Base-by-base conservation (phyloP, 305 asterid species). In the Fraxinus dipetala region DNA sequence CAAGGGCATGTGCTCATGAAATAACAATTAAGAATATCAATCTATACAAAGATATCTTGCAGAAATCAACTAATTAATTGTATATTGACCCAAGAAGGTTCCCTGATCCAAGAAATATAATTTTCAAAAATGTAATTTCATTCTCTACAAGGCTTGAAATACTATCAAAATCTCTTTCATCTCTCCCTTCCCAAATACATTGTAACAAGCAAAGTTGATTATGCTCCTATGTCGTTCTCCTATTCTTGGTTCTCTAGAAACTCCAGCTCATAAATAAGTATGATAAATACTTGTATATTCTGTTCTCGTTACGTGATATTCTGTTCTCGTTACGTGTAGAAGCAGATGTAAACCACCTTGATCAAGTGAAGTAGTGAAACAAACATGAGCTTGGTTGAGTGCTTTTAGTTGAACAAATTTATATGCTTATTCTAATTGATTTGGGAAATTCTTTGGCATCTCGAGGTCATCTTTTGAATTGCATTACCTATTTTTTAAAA, bases 71-170 rank as follows among this genome's bases (percentile, higher is more conserved):
- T 65, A 79, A 70, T 30, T 28, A 18, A 67, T 67, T 9, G 35
- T 7, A 26, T 74, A 38, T 73, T 40, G 28, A 73, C 59, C 36
- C 24, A 43, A 54, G 74, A 69, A 80, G 59, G n/a, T 67, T 28
- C 78, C 51, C 16, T 48, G 31, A 26, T n/a, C 48, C 76, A 48
- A 67, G 20, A 77, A 45, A 82, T 6, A 22, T 78, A 77, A 65
- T 65, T 65, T 26, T 20, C 7, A 28, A 24, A 24, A 65, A 2
- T 65, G 18, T 26, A 65, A 65, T 65, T 24, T 65, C 73, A 24
- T 65, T 65, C 18, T 65, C 8, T 11, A 65, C 69, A 65, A 65
- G 35, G 35, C 36, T 65, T 65, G 34, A 65, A 65, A 9, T 65
- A 28, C 36, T 65, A 11, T 28, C 73, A 65, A 65, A 65, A 24